Percentiles rank a stretch among this genome's conserved stretches.
phyloP scores from a whole-genome alignment of 805 yeast species.

The Torulaspora delbrueckii region DNA sequence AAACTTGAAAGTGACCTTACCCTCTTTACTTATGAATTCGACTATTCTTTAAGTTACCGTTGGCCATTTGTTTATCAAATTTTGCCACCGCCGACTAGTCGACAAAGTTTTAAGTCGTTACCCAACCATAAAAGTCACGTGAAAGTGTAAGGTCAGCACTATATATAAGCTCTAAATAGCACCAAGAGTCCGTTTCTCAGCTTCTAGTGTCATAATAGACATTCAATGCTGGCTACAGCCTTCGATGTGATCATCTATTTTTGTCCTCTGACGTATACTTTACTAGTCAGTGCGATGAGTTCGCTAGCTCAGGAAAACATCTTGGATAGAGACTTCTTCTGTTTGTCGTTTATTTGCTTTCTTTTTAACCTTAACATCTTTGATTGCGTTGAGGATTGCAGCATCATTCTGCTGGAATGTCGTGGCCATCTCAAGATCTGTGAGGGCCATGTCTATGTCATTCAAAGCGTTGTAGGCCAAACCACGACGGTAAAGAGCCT shows the following conservation, averaged over 20 bases:
- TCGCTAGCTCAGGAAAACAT: conserved; percentile 42
- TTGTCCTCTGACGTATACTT: neutral
- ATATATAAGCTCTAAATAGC: neutral
- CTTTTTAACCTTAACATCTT: conserved; percentile 52
- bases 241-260: neutral
- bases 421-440: conserved; percentile 61
- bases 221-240: neutral
- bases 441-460: conserved; percentile 66
- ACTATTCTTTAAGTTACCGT: neutral
- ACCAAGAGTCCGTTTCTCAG: neutral
- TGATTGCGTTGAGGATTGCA: conserved; percentile 61
- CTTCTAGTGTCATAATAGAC: too few relatives aligned
- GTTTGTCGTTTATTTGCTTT: conserved; percentile 56
- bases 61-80: conserved; percentile 4
- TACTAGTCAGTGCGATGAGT: neutral
- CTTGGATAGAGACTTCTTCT: conserved; percentile 69
- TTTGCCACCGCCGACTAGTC: conserved; percentile 13
- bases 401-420: conserved; percentile 63
- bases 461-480: conserved; percentile 58
- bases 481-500: conserved; percentile 85
- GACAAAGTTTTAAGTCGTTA: conserved; percentile 3
- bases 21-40: neutral
- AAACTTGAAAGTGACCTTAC: conserved; percentile 10
- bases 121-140: neutral
- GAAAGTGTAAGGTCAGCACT: neutral